Evolutionary conservation across 2,329 filamentous ascomycete species (phyloP).

Genomic region (Fusarium circinatum): DNA sequence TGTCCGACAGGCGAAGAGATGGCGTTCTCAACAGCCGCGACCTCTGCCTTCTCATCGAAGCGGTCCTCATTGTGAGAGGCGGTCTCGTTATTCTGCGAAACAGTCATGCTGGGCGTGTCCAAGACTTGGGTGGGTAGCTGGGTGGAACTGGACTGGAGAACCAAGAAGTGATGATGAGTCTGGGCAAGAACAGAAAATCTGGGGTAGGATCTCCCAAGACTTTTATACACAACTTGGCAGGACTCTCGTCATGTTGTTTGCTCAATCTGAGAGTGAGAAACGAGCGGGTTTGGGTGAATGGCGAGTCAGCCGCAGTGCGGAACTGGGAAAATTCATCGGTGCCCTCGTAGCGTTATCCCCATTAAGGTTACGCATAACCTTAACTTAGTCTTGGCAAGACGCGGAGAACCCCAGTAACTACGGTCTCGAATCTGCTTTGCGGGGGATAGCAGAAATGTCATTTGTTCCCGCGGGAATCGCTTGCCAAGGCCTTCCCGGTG

Average conservation of each 20-base stretch:
- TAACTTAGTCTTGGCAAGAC: not conserved
- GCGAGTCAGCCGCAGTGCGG: not conserved
- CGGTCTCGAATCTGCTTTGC: not conserved
- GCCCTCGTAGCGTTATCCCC: not conserved
- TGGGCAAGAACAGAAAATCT: not conserved
- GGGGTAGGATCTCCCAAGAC: not conserved
- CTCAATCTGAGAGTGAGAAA: not conserved
- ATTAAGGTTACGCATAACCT: conserved; percentile 1
- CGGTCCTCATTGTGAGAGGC: not conserved
- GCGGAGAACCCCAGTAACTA: not conserved
- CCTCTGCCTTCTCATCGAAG: conserved; percentile 15
- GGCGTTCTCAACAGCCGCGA: not conserved
- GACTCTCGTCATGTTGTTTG: not conserved
- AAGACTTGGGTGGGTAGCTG: not conserved
- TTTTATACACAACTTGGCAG: conserved; percentile 1
- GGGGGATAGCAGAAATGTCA: not conserved
- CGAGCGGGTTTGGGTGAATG: not conserved
- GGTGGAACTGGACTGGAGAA: not conserved
- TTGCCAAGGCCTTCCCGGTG: not conserved
- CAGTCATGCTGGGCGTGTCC: conserved; percentile 7
- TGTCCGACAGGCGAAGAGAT: not conserved
- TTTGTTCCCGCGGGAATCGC: not conserved
- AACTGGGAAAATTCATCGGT: not conserved
- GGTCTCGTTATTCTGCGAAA: conserved; percentile 1
- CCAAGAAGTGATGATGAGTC: not conserved